Conservation (phyloP, 441 rosid species). For the Erodium texanum region DNA sequence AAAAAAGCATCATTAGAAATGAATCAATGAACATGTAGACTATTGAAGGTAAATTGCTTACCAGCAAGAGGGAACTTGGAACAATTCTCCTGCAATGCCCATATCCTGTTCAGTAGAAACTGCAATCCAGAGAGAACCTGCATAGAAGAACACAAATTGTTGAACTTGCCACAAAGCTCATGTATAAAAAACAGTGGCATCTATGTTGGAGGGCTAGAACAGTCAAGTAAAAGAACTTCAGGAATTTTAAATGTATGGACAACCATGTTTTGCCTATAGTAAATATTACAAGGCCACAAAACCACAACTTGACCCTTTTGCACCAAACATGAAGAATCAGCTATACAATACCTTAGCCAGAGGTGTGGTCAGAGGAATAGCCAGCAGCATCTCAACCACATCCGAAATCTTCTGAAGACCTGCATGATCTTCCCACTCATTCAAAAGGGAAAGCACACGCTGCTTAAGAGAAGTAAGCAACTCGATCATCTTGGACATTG, state of each 20-base stretch:
- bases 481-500: conserved; percentile 69
- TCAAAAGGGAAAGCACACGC: conserved; percentile 36
- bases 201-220: background rate
- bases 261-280: background rate
- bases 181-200: background rate
- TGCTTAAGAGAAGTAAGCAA: conserved; percentile 43
- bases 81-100: conserved; percentile 53
- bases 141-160: conserved; percentile 22
- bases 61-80: conserved; percentile 67
- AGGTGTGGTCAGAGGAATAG: conserved; percentile 66
- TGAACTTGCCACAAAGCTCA: conserved; percentile 6
- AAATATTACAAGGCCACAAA: no score
- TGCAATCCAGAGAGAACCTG: conserved; percentile 88
- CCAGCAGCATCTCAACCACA: conserved; percentile 63
- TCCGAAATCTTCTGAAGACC: conserved; percentile 71
- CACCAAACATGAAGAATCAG: background rate
- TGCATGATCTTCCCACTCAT: conserved; percentile 75
- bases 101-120: conserved; percentile 53
- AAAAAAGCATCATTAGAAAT: conserved; percentile 9
- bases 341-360: conserved; percentile 68
- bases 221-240: background rate
- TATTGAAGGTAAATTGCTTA: conserved; percentile 24
- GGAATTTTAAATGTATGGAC: background rate
- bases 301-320: no score
- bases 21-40: background rate